Evolutionary conservation across 148 eudicot genomes (phyloP).

Genomic region (Vaccinium darrowii): DNA sequence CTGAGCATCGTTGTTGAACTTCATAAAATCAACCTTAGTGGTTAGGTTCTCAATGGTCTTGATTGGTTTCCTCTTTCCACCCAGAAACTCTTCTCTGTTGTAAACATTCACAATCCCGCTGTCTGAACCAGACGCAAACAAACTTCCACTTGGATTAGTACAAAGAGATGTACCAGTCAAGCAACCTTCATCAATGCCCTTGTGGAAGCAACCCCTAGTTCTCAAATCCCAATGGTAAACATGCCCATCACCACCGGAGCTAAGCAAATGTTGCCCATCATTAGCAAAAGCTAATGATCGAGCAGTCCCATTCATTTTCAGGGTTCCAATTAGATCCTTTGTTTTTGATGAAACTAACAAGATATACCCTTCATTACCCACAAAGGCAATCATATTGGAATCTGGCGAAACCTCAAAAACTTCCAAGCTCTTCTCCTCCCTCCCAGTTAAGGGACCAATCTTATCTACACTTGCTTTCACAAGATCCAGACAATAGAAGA

Average conservation of each 20-base stretch:
- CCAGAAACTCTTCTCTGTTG: conserved; percentile 72
- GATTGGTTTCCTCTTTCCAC: conserved; percentile 80
- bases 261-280: conserved; percentile 68
- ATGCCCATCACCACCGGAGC: conserved; percentile 92
- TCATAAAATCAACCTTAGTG: conserved; percentile 67
- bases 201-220: conserved; percentile 76
- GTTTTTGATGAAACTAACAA: conserved; percentile 79
- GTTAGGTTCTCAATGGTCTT: conserved; percentile 71
- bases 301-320: conserved; percentile 90
- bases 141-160: conserved; percentile 61
- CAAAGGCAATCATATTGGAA: conserved; percentile 82
- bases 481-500: conserved; percentile 75
- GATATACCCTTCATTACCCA: conserved; percentile 91
- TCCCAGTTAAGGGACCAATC: conserved; percentile 73
- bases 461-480: conserved; percentile 70
- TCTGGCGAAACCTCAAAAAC: conserved; percentile 85
- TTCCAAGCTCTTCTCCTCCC: conserved; percentile 94
- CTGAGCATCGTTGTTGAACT: conserved; percentile 78
- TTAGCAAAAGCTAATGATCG: conserved; percentile 71
- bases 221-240: conserved; percentile 89
- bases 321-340: conserved; percentile 79
- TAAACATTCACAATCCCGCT: conserved; percentile 85
- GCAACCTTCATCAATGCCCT: conserved; percentile 84
- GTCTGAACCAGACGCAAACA: conserved; percentile 83
- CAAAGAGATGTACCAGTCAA: conserved; percentile 69